Base-by-base conservation (phyloP, 2,329 filamentous ascomycete genomes). In the Ceratocystis ficicola region DNA sequence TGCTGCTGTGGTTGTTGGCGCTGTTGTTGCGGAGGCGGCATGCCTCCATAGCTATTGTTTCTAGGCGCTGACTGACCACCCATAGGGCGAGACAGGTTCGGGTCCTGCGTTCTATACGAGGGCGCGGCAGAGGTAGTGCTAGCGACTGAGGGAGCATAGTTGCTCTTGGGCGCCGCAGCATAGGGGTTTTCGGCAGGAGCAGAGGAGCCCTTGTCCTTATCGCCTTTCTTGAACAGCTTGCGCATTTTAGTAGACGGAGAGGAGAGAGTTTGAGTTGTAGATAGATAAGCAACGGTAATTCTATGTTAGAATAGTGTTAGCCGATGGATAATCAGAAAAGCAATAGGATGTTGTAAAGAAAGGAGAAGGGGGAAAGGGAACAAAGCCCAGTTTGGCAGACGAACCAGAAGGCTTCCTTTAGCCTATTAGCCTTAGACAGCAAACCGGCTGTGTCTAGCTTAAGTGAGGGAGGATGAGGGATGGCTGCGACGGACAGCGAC, bases 61-160 rank as follows among this genome's bases (percentile, higher is more conserved):
- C 72, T 72, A 17, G 75, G 72, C 22, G 65, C 46, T 72, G 72
- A 62, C 20, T 68, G 66, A 30, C 61, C 55, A 44, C 63, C 65
- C 22, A 64, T 48, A 30, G 55, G 55, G 36, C 64, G 62, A 30
- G 61, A 44, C 7, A 50, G 68, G 55, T 59, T 64, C 62, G 64
- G 67, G 25, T 68, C 62, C 55, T 64, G 65, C 25, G 55, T 46
- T 46, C 62, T 59, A 55, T 68, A 62, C 36, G 65, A 64, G 65
- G 66, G 66, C n/a, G 66, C 66, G 17, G 30, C 66, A 20, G 65
- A 67, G 15, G 64, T 15, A 30, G 44, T 60, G 32, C 63, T 64
- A 30, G 32, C 46, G 44, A 67, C 46, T n/a, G 66, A 67, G 52
- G 66, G 62, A 36, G 66, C 62, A 62, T 67, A 67, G 22, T 62